Evolutionary conservation across 2,329 filamentous ascomycete genomes (phyloP).

Genomic region (Alternaria tenuissima): DNA sequence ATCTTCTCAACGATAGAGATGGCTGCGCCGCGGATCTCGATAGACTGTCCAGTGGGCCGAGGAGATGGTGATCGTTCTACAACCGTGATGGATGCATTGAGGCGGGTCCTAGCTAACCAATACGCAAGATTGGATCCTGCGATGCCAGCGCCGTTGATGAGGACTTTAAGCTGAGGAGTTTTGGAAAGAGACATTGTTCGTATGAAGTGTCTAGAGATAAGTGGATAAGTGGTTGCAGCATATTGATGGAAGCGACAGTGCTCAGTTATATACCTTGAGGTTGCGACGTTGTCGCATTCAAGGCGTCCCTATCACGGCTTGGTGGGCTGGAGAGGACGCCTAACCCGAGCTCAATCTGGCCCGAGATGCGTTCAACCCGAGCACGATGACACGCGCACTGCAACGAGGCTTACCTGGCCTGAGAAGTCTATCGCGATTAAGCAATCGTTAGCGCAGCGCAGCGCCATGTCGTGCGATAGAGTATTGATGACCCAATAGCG

Average conservation of each 20-base stretch:
- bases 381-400: not conserved
- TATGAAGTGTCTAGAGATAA: not conserved
- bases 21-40: conserved; percentile 56
- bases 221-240: too few species aligned
- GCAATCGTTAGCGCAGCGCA: not conserved
- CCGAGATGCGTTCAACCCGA: not conserved
- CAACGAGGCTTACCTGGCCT: not conserved
- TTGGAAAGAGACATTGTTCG: conserved; percentile 13
- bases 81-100: conserved; percentile 52
- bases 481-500: not conserved
- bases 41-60: conserved; percentile 54
- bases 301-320: not conserved
- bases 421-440: not conserved
- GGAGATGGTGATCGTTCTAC: conserved; percentile 54
- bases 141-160: conserved; percentile 52
- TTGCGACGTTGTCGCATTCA: not conserved
- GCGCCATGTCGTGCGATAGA: not conserved
- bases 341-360: not conserved
- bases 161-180: conserved; percentile 33
- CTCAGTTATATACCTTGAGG: not conserved
- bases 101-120: conserved; percentile 40
- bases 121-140: conserved; percentile 51
- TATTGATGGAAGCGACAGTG: not conserved
- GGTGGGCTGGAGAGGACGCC: not conserved
- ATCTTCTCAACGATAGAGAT: conserved; percentile 54